phyloP scores from a whole-genome alignment of 192 early-diverging fungal genomes.

The Dissophora ornata region DNA sequence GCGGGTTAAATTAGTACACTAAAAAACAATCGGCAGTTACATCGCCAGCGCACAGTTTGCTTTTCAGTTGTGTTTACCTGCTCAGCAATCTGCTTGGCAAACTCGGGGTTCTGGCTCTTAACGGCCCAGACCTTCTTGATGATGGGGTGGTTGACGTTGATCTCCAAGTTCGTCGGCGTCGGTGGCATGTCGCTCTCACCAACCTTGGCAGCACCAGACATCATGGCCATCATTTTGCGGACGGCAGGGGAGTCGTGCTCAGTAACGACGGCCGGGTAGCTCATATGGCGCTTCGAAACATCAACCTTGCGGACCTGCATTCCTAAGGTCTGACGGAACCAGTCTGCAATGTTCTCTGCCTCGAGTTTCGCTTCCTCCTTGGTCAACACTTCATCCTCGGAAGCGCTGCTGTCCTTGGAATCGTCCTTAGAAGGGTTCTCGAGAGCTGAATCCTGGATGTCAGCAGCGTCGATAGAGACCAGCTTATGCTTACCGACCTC shows the following conservation, averaged over 20 bases:
- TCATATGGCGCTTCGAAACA: constrained; percentile 77
- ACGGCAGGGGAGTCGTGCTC: constrained; percentile 81
- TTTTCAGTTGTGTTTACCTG: constrained; percentile 58
- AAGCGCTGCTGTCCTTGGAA: not conserved
- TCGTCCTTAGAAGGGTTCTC: constrained; percentile 12
- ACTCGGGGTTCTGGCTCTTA: constrained; percentile 65
- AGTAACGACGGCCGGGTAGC: constrained; percentile 78
- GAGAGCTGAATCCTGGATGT: constrained; percentile 57
- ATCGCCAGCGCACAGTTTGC: too few relatives aligned
- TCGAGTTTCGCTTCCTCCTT: constrained; percentile 58
- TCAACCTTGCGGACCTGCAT: constrained; percentile 73
- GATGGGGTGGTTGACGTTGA: constrained; percentile 77
- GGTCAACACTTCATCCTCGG: constrained; percentile 10
- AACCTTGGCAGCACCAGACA: constrained; percentile 65
- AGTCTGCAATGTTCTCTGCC: constrained; percentile 62
- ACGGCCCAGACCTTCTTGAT: constrained; percentile 74
- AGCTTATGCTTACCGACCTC: constrained; percentile 70
- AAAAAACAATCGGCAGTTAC: too few relatives aligned
- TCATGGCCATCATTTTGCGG: constrained; percentile 74
- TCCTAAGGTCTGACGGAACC: constrained; percentile 73
- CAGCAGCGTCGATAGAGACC: constrained; percentile 62
- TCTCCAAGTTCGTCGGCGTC: constrained; percentile 77
- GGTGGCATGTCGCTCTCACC: constrained; percentile 60
- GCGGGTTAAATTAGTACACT: too few relatives aligned
- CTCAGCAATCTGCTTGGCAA: constrained; percentile 75